Percentiles rank a stretch among this genome's conserved stretches.
phyloP scores from a whole-genome alignment of 176 grass and related monocot species.

The Lolium perenne region DNA sequence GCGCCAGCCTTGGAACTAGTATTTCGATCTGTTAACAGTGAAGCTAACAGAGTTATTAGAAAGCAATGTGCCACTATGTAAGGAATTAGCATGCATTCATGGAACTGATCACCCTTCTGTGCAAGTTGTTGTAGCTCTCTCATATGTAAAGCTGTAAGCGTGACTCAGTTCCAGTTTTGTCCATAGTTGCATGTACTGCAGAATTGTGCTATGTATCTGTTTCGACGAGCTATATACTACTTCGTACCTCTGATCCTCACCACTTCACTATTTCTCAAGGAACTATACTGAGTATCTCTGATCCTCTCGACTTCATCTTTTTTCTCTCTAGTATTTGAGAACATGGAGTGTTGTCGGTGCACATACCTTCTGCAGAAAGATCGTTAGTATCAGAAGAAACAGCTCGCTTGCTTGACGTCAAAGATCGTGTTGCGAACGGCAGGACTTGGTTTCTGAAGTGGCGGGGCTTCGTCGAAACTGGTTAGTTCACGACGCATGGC shows the following conservation, averaged over 20 bases:
- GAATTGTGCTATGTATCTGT: background rate
- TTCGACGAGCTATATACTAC: background rate
- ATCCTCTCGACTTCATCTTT: background rate
- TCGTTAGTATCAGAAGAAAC: background rate
- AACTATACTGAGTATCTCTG: background rate
- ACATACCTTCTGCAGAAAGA: background rate
- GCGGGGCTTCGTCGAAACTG: no score
- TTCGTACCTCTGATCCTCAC: background rate
- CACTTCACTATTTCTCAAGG: background rate
- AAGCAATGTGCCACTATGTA: slow-evolving; percentile 10
- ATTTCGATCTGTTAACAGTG: slow-evolving; percentile 49
- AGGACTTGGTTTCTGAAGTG: background rate
- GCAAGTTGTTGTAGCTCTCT: background rate
- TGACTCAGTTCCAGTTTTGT: slow-evolving; percentile 40
- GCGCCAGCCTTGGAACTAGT: background rate
- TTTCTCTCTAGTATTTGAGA: slow-evolving; percentile 5
- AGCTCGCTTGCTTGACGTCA: background rate
- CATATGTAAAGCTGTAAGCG: slow-evolving; percentile 4
- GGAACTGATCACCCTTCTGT: slow-evolving; percentile 30
- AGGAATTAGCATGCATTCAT: background rate
- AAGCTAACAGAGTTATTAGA: slow-evolving; percentile 66
- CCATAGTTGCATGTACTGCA: slow-evolving; percentile 20
- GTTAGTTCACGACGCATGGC: background rate
- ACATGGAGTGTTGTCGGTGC: background rate
- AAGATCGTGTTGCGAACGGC: background rate